A percentile compares a stretch with the other conserved stretches of the same genome.
Conservation (phyloP, 768 basidiomycete genomes). For the Brasilioporus rufonigricans region DNA sequence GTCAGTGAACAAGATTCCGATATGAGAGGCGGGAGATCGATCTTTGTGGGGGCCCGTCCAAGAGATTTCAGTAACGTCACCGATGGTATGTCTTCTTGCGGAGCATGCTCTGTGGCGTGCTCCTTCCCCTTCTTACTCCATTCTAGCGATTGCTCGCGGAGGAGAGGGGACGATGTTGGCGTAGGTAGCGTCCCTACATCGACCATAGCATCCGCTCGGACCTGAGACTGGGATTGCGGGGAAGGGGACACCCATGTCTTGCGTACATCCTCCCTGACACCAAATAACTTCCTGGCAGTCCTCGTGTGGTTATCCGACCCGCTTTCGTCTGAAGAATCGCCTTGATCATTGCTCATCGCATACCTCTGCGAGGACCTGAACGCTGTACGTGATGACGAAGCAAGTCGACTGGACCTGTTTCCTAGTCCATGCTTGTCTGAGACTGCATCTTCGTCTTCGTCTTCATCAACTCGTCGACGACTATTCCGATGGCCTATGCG, state of each 20-base stretch:
- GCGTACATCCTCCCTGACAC: slow-evolving; percentile 28
- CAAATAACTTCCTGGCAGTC: slow-evolving; percentile 59
- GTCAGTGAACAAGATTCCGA: not conserved
- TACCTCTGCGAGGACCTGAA: not conserved
- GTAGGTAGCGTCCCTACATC: slow-evolving; percentile 17
- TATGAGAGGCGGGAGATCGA: not conserved
- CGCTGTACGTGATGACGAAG: not conserved
- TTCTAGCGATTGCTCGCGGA: not conserved
- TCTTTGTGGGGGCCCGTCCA: slow-evolving; percentile 1
- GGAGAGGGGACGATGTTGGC: slow-evolving; percentile 12
- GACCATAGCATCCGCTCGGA: not conserved
- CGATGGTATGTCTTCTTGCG: not conserved
- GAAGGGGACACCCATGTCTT: slow-evolving; percentile 22
- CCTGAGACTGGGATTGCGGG: slow-evolving; percentile 1
- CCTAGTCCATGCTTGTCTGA: not conserved
- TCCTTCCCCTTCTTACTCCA: slow-evolving; percentile 5
- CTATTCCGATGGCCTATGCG: slow-evolving; percentile 38
- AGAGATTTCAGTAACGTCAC: not conserved
- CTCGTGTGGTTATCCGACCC: slow-evolving; percentile 49
- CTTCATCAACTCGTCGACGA: slow-evolving; percentile 16
- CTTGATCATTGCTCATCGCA: slow-evolving; percentile 40
- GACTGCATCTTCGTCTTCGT: slow-evolving; percentile 14
- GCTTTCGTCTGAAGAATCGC: slow-evolving; percentile 40
- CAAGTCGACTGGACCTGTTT: not conserved
- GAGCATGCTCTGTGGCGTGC: not conserved